Evolutionary conservation across 805 yeast species (phyloP).

Genomic region (Sporopachydermia quercuum): DNA sequence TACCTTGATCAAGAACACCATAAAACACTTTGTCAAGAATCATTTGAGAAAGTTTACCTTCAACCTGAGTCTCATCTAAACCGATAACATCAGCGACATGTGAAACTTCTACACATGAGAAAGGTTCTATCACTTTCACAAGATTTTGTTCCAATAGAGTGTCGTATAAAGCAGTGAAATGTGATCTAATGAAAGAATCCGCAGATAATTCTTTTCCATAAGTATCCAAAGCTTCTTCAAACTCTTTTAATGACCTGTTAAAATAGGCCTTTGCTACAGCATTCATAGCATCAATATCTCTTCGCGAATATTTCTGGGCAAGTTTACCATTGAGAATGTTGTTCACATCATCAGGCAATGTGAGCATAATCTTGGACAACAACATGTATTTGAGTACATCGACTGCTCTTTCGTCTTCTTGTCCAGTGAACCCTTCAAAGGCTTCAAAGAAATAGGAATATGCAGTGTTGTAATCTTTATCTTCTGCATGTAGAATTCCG

Average conservation of each 20-base stretch:
- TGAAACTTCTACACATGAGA: constrained; percentile 84
- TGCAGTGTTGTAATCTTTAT: constrained; percentile 91
- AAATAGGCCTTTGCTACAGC: constrained; percentile 83
- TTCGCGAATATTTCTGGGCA: constrained; percentile 59
- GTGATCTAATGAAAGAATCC: constrained; percentile 81
- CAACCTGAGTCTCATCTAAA: constrained; percentile 74
- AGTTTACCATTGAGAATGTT: constrained; percentile 62
- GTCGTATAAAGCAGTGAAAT: constrained; percentile 85
- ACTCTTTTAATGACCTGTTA: constrained; percentile 79
- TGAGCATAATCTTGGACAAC: constrained; percentile 84
- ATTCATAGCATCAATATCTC: constrained; percentile 90
- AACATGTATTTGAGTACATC: constrained; percentile 85
- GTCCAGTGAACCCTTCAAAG: constrained; percentile 76
- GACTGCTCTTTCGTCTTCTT: constrained; percentile 35
- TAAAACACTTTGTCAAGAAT: constrained; percentile 87
- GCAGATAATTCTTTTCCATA: constrained; percentile 65
- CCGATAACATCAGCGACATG: constrained; percentile 84
- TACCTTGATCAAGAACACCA: constrained; percentile 96
- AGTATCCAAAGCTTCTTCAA: constrained; percentile 64
- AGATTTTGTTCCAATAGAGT: constrained; percentile 85
- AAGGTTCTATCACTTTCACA: constrained; percentile 90
- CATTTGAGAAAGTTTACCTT: constrained; percentile 92
- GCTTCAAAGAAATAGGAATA: constrained; percentile 91
- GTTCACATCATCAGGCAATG: constrained; percentile 73
- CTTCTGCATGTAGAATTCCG: constrained; percentile 93